Conservation (phyloP, 2,329 filamentous ascomycete genomes). For the Ophiostoma tasmaniense region DNA sequence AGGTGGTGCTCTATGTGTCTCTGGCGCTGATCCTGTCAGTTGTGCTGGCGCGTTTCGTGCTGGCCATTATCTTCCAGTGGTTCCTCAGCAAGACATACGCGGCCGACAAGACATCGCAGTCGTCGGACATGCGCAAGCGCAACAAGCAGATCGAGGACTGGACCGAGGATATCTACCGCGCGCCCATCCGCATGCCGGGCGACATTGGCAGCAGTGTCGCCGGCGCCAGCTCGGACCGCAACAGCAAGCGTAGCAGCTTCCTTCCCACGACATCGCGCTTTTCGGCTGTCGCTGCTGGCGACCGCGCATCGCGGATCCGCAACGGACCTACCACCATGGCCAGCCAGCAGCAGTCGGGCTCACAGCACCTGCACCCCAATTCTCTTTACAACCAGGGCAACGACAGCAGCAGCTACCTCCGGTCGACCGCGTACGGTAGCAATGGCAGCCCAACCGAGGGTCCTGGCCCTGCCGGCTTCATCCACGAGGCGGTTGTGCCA, state of each 20-base stretch:
- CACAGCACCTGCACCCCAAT: conserved; percentile 56
- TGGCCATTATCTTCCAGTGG: conserved; percentile 92
- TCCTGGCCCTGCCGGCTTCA: conserved; percentile 82
- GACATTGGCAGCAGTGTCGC: conserved; percentile 59
- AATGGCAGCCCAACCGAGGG: conserved; percentile 55
- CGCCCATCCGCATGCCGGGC: conserved; percentile 70
- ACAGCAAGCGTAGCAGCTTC: conserved; percentile 78
- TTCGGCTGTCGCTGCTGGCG: conserved; percentile 77
- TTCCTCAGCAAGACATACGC: conserved; percentile 83
- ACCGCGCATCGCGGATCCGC: conserved; percentile 44
- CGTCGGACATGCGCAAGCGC: conserved; percentile 70
- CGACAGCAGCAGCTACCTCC: conserved; percentile 57
- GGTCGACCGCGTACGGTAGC: conserved; percentile 46
- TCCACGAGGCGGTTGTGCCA: conserved; percentile 90
- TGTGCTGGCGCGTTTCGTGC: conserved; percentile 74
- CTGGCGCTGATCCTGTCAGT: conserved; percentile 86
- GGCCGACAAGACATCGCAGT: conserved; percentile 75
- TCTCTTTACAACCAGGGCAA: conserved; percentile 63
- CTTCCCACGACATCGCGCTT: conserved; percentile 91
- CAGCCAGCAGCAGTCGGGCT: conserved; percentile 69
- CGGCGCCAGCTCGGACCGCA: conserved; percentile 52
- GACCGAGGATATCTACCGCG: conserved; percentile 94
- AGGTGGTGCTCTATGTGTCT: conserved; percentile 92
- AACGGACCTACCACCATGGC: conserved; percentile 84
- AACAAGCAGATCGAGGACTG: conserved; percentile 95